Evolutionary conservation across 192 early-diverging fungal genomes (phyloP).

Genomic region (Piromyces sp.): DNA sequence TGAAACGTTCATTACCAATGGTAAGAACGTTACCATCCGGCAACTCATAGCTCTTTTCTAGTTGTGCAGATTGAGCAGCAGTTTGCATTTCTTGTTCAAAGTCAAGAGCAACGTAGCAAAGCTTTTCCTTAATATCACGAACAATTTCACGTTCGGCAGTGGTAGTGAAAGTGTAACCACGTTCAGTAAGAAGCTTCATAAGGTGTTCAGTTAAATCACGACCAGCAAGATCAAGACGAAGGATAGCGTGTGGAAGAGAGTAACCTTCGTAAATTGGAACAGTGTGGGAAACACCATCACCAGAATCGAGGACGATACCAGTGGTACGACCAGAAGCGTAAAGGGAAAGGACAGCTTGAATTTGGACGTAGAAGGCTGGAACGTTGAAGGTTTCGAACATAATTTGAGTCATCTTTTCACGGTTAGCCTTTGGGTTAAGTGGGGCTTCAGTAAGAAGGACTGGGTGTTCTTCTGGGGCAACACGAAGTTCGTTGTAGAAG

Average conservation of each 20-base stretch:
- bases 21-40: conserved; percentile 98
- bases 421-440: conserved; percentile 94
- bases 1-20: conserved; percentile 84
- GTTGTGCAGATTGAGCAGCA: conserved; percentile 70
- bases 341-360: conserved; percentile 88
- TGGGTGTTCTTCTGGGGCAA: conserved; percentile 94
- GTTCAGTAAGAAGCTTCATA: conserved; percentile 82
- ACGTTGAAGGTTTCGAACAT: conserved; percentile 98
- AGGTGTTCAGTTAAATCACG: conserved; percentile 92
- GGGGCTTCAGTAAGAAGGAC: conserved; percentile 94
- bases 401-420: conserved; percentile 98
- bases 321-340: conserved; percentile 95
- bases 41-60: conserved; percentile 95
- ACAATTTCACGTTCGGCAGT: conserved; percentile 95
- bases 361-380: conserved; percentile 92
- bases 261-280: conserved; percentile 98
- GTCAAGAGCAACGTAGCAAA: conserved; percentile 94
- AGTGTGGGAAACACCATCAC: conserved; percentile 94
- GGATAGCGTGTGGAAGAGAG: conserved; percentile 84
- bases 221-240: conserved; percentile 90
- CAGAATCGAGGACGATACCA: conserved; percentile 95
- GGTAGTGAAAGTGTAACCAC: conserved; percentile 89
- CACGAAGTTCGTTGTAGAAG: conserved; percentile 93
- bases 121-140: conserved; percentile 99
- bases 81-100: conserved; percentile 69